Evolutionary conservation across 140 eudicot species (phyloP), one percentile per base, ranked within the genome.

Genomic region (Ambrosia hybrid): DNA sequence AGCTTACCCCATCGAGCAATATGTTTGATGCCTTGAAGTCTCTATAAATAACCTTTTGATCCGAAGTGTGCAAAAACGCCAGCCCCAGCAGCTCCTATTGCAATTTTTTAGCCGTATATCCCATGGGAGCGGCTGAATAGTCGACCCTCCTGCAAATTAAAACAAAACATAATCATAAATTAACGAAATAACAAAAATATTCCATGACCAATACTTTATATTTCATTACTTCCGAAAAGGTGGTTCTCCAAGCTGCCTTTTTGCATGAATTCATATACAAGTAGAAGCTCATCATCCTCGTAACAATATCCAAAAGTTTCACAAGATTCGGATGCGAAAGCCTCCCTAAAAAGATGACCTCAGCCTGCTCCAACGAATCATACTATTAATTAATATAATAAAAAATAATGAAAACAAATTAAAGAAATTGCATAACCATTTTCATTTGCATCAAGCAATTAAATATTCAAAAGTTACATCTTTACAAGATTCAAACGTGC

Each of bases 241-340:
- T 85, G 91, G 62, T 85, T 80, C 46, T 85, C 91, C 79, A 85
- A 79, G 83, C 90, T 85, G 33, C 90, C 90, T 60, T 63, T 85
- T 60, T 80, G 86, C 87, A 85, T 78, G 79, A 82, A 82, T 51
- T 85, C 90, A 14, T 85, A 85, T 49, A 85, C 90, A 77, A 85
- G 85, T 9, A 85, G 83, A 43, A 85, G 79, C 72, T 85, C 87
- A 41, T 59, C 75, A 1, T 76, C 85, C 77, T 85, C 91, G 36
- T 79, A 82, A 74, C 87, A 82, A 49, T 85, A 85, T 57, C 91
- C 80, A 85, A 68, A 34, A 72, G 78, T 65, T 67, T 72, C 68
- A 82, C 80, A 10, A 75, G 83, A 61, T 85, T 77, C 0, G 85
- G 91, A 74, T 85, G 91, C 8, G 88, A 86, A 39, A 86, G 83